These are phyloP conservation scores for Bipolaris bicolor DNA, from an alignment of 2,329 filamentous ascomycete species.

Conservation along the genomic window DNA sequence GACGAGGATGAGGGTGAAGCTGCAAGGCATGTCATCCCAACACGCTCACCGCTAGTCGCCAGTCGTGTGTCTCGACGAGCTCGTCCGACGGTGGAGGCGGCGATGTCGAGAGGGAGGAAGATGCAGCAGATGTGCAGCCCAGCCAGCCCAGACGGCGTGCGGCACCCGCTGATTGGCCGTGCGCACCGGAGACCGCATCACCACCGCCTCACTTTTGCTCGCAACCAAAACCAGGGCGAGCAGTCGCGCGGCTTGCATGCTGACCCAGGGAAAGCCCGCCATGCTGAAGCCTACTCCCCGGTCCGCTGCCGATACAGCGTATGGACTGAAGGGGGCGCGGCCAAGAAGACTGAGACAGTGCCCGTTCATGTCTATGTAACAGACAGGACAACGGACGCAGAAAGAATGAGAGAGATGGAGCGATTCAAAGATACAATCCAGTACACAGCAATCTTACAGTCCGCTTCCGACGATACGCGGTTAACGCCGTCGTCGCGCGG, in stretches of 20 bases:
- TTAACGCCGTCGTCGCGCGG: background rate
- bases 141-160: conserved; percentile 23
- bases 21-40: conserved; percentile 35
- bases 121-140: conserved; percentile 24
- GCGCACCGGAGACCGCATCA: conserved; percentile 29
- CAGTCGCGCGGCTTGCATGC: conserved; percentile 13
- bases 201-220: conserved; percentile 41
- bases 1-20: conserved; percentile 34
- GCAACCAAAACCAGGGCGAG: conserved; percentile 34
- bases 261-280: conserved; percentile 14
- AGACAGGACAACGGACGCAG: too few species aligned
- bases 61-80: conserved; percentile 21
- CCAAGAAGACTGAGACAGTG: background rate
- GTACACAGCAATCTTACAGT: too few species aligned
- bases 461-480: background rate
- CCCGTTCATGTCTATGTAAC: background rate
- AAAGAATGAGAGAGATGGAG: background rate
- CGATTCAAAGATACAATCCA: too few species aligned
- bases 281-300: conserved; percentile 8
- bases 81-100: conserved; percentile 29
- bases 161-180: conserved; percentile 33
- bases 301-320: background rate
- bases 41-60: conserved; percentile 38
- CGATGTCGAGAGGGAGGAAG: conserved; percentile 23
- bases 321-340: too few species aligned